A percentile compares a stretch with the other conserved stretches of the same genome.
phyloP scores from a whole-genome alignment of 768 basidiomycete genomes.

The Trametes coccinea region DNA sequence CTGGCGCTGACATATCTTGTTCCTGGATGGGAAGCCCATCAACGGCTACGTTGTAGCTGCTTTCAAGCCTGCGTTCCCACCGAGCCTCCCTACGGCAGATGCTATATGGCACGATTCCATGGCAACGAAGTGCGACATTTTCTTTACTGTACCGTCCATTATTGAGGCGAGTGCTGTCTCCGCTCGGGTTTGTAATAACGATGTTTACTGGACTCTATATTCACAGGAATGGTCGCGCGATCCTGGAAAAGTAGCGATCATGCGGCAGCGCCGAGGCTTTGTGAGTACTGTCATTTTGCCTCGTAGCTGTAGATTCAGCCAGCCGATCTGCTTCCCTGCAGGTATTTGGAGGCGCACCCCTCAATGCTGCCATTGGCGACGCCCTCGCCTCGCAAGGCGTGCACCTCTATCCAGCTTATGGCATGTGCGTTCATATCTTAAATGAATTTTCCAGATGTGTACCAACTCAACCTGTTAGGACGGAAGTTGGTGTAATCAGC shows the following conservation, averaged over 20 bases:
- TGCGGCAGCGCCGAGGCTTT: conserved; percentile 13
- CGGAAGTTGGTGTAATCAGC: conserved; percentile 13
- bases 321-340: background rate
- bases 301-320: background rate
- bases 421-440: no score
- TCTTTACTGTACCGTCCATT: conserved; percentile 28
- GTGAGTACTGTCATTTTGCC: background rate
- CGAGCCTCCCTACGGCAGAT: no score
- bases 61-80: no score
- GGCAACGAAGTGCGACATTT: no score
- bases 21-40: no score
- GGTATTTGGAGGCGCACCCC: conserved; percentile 3
- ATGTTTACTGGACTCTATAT: background rate
- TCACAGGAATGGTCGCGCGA: conserved; percentile 22
- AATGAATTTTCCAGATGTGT: no score
- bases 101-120: no score
- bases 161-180: conserved; percentile 25
- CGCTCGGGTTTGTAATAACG: background rate
- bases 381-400: conserved; percentile 15
- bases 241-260: conserved; percentile 13
- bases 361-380: conserved; percentile 22
- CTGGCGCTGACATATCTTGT: no score
- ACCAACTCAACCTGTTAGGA: no score
- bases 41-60: no score
- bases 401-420: conserved; percentile 17